Conservation (phyloP, 257 asterid species). For the Salvia miltiorrhiza region DNA sequence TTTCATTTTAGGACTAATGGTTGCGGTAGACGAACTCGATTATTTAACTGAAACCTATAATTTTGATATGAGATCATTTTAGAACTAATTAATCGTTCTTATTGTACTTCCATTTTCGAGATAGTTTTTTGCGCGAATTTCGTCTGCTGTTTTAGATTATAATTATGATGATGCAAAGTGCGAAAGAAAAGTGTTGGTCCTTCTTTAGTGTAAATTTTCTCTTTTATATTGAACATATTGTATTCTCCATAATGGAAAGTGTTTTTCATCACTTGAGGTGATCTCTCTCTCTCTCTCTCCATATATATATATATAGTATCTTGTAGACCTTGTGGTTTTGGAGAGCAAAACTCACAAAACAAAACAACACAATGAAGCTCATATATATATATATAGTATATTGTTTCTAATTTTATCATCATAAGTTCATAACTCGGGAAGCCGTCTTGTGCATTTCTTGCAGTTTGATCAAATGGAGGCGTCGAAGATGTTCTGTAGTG, state of each 20-base stretch:
- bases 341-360: no score
- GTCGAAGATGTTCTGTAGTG: no score
- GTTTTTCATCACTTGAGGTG: slow-evolving; percentile 89
- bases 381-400: no score
- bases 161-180: not conserved
- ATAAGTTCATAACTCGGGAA: no score
- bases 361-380: no score
- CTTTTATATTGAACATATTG: not conserved
- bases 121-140: not conserved
- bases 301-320: no score
- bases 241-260: slow-evolving; percentile 38
- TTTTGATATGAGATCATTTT: not conserved
- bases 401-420: no score
- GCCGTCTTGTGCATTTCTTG: no score
- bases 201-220: not conserved
- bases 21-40: slow-evolving; percentile 51
- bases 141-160: not conserved
- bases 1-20: no score
- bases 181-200: not conserved
- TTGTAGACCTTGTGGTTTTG: no score
- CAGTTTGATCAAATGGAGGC: no score
- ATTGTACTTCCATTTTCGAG: not conserved
- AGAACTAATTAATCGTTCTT: not conserved
- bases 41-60: not conserved
- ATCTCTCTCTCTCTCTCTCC: not conserved